Conservation (phyloP, 176 grass and related monocot species). For the Carex scoparia region DNA sequence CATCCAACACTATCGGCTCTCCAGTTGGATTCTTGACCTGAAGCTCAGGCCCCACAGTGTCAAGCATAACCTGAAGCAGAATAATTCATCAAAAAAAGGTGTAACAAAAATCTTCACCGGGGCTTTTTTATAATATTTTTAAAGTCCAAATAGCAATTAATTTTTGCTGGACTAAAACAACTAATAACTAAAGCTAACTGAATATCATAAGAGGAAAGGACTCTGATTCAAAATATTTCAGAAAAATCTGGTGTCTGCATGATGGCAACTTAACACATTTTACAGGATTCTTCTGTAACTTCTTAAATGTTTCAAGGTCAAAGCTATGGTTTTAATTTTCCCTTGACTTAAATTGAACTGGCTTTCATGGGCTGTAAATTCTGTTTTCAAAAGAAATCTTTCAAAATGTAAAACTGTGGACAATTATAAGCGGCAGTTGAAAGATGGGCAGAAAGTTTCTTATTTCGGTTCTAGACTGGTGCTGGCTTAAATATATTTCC, state of each 20-base stretch:
- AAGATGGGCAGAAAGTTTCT: background rate
- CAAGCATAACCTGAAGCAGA: slow-evolving; percentile 71
- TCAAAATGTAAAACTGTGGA: background rate
- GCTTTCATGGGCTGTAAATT: background rate
- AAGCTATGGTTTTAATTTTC: background rate
- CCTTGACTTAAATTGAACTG: background rate
- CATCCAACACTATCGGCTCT: slow-evolving; percentile 58
- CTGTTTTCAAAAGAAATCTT: background rate
- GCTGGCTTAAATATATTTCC: background rate
- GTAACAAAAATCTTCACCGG: background rate
- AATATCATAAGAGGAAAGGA: background rate
- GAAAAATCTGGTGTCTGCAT: background rate
- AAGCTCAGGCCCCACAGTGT: slow-evolving; percentile 96
- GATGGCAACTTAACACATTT: background rate
- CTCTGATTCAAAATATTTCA: background rate
- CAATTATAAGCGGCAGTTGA: background rate
- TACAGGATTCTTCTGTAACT: background rate
- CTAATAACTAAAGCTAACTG: background rate
- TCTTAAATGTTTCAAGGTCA: background rate
- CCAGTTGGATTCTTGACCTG: slow-evolving; percentile 77
- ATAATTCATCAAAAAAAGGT: background rate
- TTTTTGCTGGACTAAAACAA: background rate
- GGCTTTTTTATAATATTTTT: background rate
- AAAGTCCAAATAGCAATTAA: background rate
- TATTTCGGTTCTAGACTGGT: background rate